phyloP scores from a whole-genome alignment of 192 early-diverging fungal genomes.

The Backusella liffmaniae region DNA sequence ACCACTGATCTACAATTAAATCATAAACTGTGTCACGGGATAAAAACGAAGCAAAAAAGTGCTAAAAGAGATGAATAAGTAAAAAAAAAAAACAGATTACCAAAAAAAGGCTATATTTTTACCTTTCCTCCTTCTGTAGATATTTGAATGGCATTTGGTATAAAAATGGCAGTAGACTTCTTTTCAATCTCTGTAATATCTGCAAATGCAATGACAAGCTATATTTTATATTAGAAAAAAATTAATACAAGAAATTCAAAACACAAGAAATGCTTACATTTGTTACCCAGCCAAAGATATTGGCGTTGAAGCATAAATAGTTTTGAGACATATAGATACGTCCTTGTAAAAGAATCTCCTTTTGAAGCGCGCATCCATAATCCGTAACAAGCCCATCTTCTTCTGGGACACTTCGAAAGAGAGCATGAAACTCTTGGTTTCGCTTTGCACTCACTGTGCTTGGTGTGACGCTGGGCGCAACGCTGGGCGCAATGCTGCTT shows the following conservation, averaged over 20 bases:
- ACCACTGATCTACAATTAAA: constrained; percentile 68
- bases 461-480: constrained; percentile 14
- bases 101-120: constrained; percentile 14
- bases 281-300: constrained; percentile 90
- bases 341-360: constrained; percentile 87
- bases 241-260: too few species aligned
- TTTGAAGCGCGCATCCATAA: constrained; percentile 84
- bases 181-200: constrained; percentile 87
- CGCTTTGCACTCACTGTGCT: constrained; percentile 42
- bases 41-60: constrained; percentile 86
- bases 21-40: constrained; percentile 79
- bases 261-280: constrained; percentile 42
- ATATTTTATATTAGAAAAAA: not conserved
- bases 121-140: constrained; percentile 66
- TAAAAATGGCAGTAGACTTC: constrained; percentile 77
- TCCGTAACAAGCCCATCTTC: constrained; percentile 61
- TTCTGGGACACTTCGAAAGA: constrained; percentile 56
- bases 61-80: constrained; percentile 29
- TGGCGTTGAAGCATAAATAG: constrained; percentile 82
- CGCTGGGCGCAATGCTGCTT: constrained; percentile 17
- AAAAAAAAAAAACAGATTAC: not conserved
- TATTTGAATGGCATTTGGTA: constrained; percentile 87
- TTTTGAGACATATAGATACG: constrained; percentile 80
- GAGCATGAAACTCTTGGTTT: constrained; percentile 51
- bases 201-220: constrained; percentile 68